Percentiles rank a stretch among this genome's conserved stretches.
Conservation (phyloP, 495 filamentous ascomycete species). For the Sporormia fimetaria region DNA sequence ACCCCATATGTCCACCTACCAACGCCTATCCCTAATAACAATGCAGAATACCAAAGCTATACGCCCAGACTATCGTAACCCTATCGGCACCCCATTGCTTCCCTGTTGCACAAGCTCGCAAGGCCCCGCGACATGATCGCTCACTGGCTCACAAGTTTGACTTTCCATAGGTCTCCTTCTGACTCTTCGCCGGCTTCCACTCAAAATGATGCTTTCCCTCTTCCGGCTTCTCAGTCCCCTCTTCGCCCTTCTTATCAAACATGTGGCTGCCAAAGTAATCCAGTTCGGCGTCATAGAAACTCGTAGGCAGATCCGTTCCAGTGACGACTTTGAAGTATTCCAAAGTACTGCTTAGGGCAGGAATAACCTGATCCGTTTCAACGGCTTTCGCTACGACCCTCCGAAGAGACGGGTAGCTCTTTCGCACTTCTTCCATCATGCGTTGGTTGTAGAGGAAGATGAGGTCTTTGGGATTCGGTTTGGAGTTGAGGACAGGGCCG, state of each 20-base stretch:
- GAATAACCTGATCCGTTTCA: constrained; percentile 52
- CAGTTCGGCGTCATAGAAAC: constrained; percentile 66
- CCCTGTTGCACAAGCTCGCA: too few relatives aligned
- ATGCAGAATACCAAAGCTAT: too few relatives aligned
- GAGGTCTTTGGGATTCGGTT: constrained; percentile 13
- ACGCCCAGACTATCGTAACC: too few relatives aligned
- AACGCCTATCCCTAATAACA: too few relatives aligned
- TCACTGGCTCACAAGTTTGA: neutral
- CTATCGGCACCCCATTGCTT: too few relatives aligned
- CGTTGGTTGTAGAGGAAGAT: constrained; percentile 40
- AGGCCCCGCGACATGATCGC: too few relatives aligned
- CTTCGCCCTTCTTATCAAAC: constrained; percentile 46
- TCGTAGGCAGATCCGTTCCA: constrained; percentile 42
- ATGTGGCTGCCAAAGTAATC: constrained; percentile 65
- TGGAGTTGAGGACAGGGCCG: constrained; percentile 30
- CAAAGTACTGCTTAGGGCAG: constrained; percentile 50
- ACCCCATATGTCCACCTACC: too few relatives aligned
- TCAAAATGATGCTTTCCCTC: constrained; percentile 48
- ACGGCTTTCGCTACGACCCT: constrained; percentile 45
- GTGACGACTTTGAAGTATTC: constrained; percentile 60
- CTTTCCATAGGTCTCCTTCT: constrained; percentile 4
- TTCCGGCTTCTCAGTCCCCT: constrained; percentile 35
- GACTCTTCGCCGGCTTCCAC: constrained; percentile 40
- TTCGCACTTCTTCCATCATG: constrained; percentile 45
- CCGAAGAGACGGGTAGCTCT: constrained; percentile 43